A percentile compares a stretch with the other conserved stretches of the same genome.
Conservation (phyloP, 148 eudicot genomes). For the Tetragonia tetragonoides region DNA sequence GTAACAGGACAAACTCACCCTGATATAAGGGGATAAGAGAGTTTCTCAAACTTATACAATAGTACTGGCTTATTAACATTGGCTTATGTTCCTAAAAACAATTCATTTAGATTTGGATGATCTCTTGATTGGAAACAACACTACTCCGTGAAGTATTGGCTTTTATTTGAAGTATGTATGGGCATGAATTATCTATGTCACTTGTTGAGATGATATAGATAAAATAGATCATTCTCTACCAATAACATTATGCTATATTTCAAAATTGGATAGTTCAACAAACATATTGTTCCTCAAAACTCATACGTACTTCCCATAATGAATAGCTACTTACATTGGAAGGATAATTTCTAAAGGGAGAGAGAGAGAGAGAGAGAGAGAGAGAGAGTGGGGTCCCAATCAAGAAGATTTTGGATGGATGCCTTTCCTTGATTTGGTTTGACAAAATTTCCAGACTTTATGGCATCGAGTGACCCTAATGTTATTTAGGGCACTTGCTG, state of each 20-base stretch:
- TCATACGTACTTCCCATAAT: conserved; percentile 14
- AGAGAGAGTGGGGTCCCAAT: conserved; percentile 34
- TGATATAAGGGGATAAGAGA: too few species aligned
- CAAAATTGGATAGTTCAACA: conserved; percentile 9
- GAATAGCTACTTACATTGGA: neutral
- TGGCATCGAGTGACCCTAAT: conserved; percentile 36
- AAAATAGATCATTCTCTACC: neutral
- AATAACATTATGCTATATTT: neutral
- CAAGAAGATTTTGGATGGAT: conserved; percentile 50
- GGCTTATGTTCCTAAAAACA: too few species aligned
- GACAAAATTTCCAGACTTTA: conserved; percentile 37
- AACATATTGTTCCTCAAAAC: neutral
- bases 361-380: neutral
- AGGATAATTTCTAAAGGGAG: conserved; percentile 8
- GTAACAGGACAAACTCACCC: too few species aligned
- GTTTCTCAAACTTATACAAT: too few species aligned
- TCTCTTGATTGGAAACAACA: too few species aligned
- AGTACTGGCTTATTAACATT: too few species aligned
- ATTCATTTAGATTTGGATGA: too few species aligned
- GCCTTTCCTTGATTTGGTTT: conserved; percentile 49
- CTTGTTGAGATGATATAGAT: neutral
- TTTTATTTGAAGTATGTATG: too few species aligned
- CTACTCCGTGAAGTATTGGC: too few species aligned
- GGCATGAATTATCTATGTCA: too few species aligned
- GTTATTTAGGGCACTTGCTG: conserved; percentile 34